phyloP scores from a whole-genome alignment of 129 eudicot genomes.

The Tagetes erecta region DNA sequence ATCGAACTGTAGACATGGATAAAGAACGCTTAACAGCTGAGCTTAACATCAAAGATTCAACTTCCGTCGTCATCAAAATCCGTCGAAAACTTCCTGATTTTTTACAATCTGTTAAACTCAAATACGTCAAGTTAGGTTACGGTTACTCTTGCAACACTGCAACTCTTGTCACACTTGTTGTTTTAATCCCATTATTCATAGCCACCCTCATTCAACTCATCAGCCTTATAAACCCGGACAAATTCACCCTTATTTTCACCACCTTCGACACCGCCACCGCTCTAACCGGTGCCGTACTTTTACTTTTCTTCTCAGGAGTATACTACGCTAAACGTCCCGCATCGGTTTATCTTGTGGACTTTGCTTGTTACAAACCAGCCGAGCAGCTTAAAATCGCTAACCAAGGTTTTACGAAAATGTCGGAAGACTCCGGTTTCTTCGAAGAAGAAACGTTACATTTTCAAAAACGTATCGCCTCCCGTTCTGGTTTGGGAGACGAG shows the following conservation, averaged over 20 bases:
- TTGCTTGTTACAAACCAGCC: conserved; percentile 80
- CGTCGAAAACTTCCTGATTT: conserved; percentile 75
- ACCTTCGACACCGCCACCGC: conserved; percentile 54
- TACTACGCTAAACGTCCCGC: conserved; percentile 66
- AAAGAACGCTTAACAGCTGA: conserved; percentile 85
- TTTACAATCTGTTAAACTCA: conserved; percentile 77
- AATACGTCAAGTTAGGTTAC: conserved; percentile 81
- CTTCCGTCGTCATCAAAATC: conserved; percentile 76
- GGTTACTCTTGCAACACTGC: conserved; percentile 66
- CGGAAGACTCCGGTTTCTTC: conserved; percentile 54
- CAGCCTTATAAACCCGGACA: conserved; percentile 37
- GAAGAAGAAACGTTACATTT: conserved; percentile 56
- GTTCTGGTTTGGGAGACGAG: conserved; percentile 87
- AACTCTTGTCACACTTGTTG: conserved; percentile 43
- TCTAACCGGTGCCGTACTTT: conserved; percentile 32
- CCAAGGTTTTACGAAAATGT: conserved; percentile 63
- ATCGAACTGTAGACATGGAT: conserved; percentile 61
- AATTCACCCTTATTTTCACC: conserved; percentile 39
- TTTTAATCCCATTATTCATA: conserved; percentile 46
- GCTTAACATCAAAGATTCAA: conserved; percentile 62
- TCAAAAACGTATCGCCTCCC: conserved; percentile 50
- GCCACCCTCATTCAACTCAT: conserved; percentile 56
- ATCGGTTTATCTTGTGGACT: conserved; percentile 58
- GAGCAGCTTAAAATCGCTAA: conserved; percentile 55
- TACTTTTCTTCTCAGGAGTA: conserved; percentile 53